A percentile compares a stretch with the other conserved stretches of the same genome.
These are phyloP conservation scores for Eucalyptus globulus DNA, from an alignment of 345 rosid species.

Conservation along the genomic window DNA sequence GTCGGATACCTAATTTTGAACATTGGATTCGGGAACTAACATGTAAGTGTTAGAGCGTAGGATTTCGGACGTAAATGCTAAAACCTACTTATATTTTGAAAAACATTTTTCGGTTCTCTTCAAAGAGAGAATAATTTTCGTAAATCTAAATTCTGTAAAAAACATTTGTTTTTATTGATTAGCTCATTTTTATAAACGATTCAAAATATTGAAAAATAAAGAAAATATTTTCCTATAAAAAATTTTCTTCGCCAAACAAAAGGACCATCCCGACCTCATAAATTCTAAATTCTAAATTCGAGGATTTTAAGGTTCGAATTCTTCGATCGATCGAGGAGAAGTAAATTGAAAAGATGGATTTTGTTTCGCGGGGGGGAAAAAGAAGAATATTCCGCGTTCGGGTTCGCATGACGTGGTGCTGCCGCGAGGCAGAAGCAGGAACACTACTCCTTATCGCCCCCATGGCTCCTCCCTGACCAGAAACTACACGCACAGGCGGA, in stretches of 20 bases:
- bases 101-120: no score
- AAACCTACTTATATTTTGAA: no score
- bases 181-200: fast-evolving
- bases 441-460: background rate
- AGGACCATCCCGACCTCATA: background rate
- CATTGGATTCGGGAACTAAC: no score
- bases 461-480: background rate
- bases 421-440: background rate
- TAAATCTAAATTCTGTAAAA: no score
- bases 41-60: no score
- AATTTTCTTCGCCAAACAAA: no score
- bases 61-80: fast-evolving
- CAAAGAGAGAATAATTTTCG: no score
- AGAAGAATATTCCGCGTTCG: background rate
- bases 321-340: background rate
- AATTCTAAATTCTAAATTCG: no score
- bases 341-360: background rate
- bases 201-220: no score
- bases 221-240: no score
- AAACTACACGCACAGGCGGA: background rate
- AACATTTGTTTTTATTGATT: fast-evolving
- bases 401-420: background rate
- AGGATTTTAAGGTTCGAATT: background rate
- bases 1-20: fast-evolving
- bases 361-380: background rate